phyloP scores from a whole-genome alignment of 768 basidiomycete species.

The Leccinum sublutescens region DNA sequence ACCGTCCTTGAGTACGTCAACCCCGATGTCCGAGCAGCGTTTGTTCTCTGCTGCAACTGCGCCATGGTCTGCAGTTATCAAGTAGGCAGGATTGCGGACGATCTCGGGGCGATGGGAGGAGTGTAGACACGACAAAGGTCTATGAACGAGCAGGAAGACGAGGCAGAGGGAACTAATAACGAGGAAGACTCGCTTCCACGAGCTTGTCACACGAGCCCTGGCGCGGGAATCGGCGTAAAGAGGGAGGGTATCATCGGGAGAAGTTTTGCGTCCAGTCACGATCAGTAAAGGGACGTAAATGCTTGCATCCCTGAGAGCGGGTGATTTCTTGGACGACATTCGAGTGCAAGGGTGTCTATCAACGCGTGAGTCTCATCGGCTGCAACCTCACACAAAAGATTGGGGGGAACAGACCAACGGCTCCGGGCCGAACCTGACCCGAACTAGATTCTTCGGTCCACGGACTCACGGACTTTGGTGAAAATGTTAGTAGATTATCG shows the following conservation, averaged over 20 bases:
- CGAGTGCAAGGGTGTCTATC: background rate
- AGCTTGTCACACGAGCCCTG: background rate
- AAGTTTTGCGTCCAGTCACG: background rate
- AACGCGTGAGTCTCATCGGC: background rate
- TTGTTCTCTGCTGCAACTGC: conserved; percentile 91
- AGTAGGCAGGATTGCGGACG: conserved; percentile 52
- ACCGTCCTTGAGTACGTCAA: conserved; percentile 70
- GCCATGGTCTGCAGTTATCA: conserved; percentile 64
- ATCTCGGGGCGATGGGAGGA: background rate
- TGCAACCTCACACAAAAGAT: no score
- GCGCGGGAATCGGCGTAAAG: conserved; percentile 11
- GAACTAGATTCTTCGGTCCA: no score
- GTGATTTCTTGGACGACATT: conserved; percentile 9
- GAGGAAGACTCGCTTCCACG: conserved; percentile 16
- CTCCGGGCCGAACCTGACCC: no score
- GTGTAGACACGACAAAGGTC: background rate
- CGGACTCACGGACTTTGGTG: no score
- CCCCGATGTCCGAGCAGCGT: conserved; percentile 82
- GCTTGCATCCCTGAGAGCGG: background rate
- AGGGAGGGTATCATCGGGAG: conserved; percentile 17
- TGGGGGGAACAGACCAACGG: no score
- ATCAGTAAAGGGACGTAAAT: background rate
- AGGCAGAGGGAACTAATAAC: conserved; percentile 12
- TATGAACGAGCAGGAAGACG: conserved; percentile 8
- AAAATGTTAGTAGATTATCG: no score